Percentiles rank a stretch among this genome's conserved stretches.
Evolutionary conservation across 2,329 filamentous ascomycete genomes (phyloP).

Genomic region (Ramularia collo-cygni): DNA sequence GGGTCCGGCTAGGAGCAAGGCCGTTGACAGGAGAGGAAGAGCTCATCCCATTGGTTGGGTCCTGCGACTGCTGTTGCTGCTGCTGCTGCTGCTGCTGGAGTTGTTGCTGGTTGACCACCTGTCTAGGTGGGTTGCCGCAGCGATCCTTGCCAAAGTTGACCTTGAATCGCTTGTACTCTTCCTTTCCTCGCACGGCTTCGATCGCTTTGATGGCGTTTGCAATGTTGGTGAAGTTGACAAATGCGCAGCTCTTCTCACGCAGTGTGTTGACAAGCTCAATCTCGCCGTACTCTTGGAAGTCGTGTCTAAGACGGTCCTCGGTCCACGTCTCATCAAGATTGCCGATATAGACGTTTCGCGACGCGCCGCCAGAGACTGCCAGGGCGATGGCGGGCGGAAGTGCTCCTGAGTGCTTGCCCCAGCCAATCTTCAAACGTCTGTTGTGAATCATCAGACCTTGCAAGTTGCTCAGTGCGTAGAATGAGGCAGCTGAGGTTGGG

Average conservation of each 20-base stretch:
- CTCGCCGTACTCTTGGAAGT: conserved; percentile 95
- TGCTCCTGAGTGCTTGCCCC: conserved; percentile 97
- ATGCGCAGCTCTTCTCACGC: conserved; percentile 97
- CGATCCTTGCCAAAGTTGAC: conserved; percentile 99
- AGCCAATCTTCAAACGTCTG: conserved; percentile 92
- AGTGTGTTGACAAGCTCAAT: conserved; percentile 96
- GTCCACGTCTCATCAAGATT: conserved; percentile 97
- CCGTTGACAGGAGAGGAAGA: conserved; percentile 54
- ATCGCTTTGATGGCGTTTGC: conserved; percentile 99
- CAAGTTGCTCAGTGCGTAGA: conserved; percentile 94
- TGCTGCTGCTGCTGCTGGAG: conserved; percentile 60
- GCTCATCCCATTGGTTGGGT: conserved; percentile 49
- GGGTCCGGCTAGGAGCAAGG: conserved; percentile 46
- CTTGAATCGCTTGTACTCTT: conserved; percentile 98
- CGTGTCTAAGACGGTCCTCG: conserved; percentile 88
- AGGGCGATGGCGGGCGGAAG: conserved; percentile 92
- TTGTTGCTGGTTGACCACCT: conserved; percentile 56
- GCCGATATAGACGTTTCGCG: conserved; percentile 96
- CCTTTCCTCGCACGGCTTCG: conserved; percentile 86
- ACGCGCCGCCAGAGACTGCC: conserved; percentile 91
- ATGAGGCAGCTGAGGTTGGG: conserved; percentile 92
- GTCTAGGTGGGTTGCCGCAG: conserved; percentile 91
- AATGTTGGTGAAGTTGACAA: conserved; percentile 99
- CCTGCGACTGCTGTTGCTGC: conserved; percentile 49
- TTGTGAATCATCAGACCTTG: conserved; percentile 99